Base-by-base conservation (phyloP, 1,139 yeast species). In the Geotrichum aggregatum region DNA sequence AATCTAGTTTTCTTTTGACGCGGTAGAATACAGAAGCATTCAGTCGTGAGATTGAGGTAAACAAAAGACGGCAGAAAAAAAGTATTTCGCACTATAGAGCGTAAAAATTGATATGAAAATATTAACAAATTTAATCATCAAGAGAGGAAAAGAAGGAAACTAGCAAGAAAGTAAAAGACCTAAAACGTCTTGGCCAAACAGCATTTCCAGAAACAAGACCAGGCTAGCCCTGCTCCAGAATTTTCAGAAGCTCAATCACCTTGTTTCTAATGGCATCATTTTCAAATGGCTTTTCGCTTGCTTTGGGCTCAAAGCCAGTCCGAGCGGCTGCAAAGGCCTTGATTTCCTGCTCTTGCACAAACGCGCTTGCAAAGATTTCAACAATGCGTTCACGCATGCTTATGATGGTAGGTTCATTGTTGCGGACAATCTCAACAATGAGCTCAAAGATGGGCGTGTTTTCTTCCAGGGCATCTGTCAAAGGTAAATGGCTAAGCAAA, bases 391-490 rank as follows among this genome's bases (percentile, higher is more conserved):
- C 83, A 47, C 91, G 82, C 62, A 79, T 79, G 40, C 70, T 69
- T 46, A 78, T 69, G 47, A 88, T 80, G 45, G 77, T 68, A 47
- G 77, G 75, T 66, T 84, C 79, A 61, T 82, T 79, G 54, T 76
- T 69, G 66, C 81, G 84, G 75, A 84, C 87, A 60, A 91, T 77
- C 63, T 79, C 78, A 65, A 85, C 73, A 58, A 92, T 78, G 62
- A 91, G 76, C 65, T 84, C 83, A 70, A 89, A 87, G 59, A 92
- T 84, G 56, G 98, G 97, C 34, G 83, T 80, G 71, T 92, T 89
- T 71, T 92, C 99, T 73, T 91, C 98, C 61, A 79, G 84, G 8
- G 92, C 98, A 52, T 91, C 82, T 66, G 83, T 80, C 66, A 92
- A 78, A 50, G 99, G 99, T 66, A 94, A 77, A 65, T 86, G 92